These are phyloP conservation scores for Pythium sp. DNA, from an alignment of 352 stramenopile species.

Conservation along the genomic window DNA sequence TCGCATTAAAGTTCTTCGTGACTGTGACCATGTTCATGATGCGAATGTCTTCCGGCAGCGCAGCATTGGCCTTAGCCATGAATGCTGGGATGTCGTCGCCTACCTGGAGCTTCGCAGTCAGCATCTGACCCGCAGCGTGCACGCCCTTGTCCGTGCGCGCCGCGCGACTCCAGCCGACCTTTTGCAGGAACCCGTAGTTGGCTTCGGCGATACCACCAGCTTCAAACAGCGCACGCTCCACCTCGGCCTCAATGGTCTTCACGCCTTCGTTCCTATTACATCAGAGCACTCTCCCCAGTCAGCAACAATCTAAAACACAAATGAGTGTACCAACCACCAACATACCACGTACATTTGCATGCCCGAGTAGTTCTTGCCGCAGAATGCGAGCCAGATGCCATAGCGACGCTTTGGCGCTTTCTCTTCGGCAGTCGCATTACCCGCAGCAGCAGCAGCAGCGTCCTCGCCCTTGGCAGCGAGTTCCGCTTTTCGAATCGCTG, in stretches of 20 bases:
- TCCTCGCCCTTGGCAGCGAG: constrained; percentile 8
- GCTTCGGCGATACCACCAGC: constrained; percentile 81
- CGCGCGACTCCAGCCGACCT: constrained; percentile 87
- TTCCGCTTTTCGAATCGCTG: constrained; percentile 34
- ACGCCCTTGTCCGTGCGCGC: constrained; percentile 91
- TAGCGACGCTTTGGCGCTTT: constrained; percentile 61
- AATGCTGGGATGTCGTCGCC: constrained; percentile 69
- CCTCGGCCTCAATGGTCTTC: constrained; percentile 88
- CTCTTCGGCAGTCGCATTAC: constrained; percentile 1
- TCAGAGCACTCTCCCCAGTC: background rate
- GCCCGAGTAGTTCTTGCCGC: constrained; percentile 86
- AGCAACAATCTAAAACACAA: background rate
- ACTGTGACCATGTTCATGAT: constrained; percentile 81
- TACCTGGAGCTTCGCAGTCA: constrained; percentile 86
- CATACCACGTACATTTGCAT: constrained; percentile 78
- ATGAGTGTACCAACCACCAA: background rate
- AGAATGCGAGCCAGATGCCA: constrained; percentile 85
- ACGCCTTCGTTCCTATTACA: constrained; percentile 77
- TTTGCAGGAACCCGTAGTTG: constrained; percentile 90
- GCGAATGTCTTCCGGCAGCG: constrained; percentile 79
- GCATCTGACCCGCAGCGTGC: constrained; percentile 81
- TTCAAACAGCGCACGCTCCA: constrained; percentile 86
- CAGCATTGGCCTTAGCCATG: constrained; percentile 62
- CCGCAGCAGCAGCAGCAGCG: background rate
- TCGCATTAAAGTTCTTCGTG: constrained; percentile 91